phyloP scores from a whole-genome alignment of 768 basidiomycete genomes.

The Calocybe gangraenosa region DNA sequence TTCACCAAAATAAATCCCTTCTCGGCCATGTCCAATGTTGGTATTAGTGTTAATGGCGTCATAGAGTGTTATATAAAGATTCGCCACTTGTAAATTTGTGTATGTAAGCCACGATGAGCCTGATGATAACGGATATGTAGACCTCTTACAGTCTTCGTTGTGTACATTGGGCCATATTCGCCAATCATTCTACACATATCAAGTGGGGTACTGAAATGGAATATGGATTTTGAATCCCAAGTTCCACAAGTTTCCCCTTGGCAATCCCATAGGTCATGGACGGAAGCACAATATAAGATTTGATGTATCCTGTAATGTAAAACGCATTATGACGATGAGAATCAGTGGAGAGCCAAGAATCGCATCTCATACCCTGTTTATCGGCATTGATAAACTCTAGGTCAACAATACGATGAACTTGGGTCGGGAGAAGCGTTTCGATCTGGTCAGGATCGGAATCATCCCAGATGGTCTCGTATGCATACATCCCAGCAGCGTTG shows the following conservation, averaged over 20 bases:
- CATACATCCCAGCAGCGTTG: slow-evolving; percentile 21
- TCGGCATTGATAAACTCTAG: slow-evolving; percentile 31
- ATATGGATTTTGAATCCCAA: slow-evolving; percentile 22
- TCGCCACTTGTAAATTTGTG: too few relatives aligned
- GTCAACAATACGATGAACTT: slow-evolving; percentile 36
- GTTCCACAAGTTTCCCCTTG: slow-evolving; percentile 21
- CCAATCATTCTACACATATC: slow-evolving; percentile 22
- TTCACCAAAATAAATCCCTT: slow-evolving; percentile 48
- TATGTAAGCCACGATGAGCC: too few relatives aligned
- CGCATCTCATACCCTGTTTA: slow-evolving; percentile 27
- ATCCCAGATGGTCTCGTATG: slow-evolving; percentile 27
- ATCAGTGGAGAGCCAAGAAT: neutral
- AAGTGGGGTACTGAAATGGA: slow-evolving; percentile 23
- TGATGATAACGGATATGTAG: too few relatives aligned
- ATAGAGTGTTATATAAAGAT: too few relatives aligned
- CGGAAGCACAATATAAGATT: slow-evolving; percentile 25
- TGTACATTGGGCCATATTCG: slow-evolving; percentile 23
- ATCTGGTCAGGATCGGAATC: slow-evolving; percentile 32
- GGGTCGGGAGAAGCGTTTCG: slow-evolving; percentile 26
- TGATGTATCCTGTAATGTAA: slow-evolving; percentile 17
- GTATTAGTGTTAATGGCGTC: too few relatives aligned
- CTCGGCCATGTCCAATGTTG: slow-evolving; percentile 27
- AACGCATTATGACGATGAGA: neutral
- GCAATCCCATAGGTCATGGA: slow-evolving; percentile 23
- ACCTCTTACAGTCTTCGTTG: slow-evolving; percentile 31